Evolutionary conservation across 169 alveolate genomes (phyloP), one percentile per base, ranked within the genome.

Genomic region (Eimeria falciformis): DNA sequence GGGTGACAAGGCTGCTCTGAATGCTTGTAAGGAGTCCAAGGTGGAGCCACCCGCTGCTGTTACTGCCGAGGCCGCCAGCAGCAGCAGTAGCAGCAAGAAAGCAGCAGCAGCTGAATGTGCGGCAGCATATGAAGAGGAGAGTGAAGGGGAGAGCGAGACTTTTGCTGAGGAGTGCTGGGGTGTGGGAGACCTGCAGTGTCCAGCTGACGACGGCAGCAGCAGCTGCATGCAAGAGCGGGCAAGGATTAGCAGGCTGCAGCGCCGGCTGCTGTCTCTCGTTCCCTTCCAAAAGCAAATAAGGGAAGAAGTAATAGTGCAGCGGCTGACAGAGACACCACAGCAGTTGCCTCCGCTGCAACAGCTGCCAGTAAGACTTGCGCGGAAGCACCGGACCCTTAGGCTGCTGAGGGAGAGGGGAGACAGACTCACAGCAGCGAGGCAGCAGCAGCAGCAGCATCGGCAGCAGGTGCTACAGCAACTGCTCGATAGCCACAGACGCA

Each of bases 271-370:
- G 81, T 33, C 37, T 50, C 90, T 91, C 47, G 66, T 37, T 23
- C 79, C 78, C 3, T 62, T 91, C 4, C 94, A 91, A 65, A 43
- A 68, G 81, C 78, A 68, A 9, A 40, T 91, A 29, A 46, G 91
- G 53, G 88, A 91, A 47, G 71, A 79, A n/a, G 91, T 91, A 12
- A 14, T 50, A 40, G 68, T 81, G 29, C 88, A 75, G 71, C 91
- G 94, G 14, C 21, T 91, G 45, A 73, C 86, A 6, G 94, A 91
- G 33, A 78, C 4, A 27, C 92, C 94, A 23, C 62, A 23, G 11
- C 75, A 66, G 87, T 83, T 91, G 43, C 94, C 94, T 6, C 94
- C 94, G 21, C 87, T 91, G 79, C 94, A 66, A 78, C 88, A 79
- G 25, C 55, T 79, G 81, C 78, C 85, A 7, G 82, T 91, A 25